These are phyloP conservation scores for Neofusicoccum ribis DNA, from an alignment of 2,329 filamentous ascomycete genomes.

Conservation along the genomic window DNA sequence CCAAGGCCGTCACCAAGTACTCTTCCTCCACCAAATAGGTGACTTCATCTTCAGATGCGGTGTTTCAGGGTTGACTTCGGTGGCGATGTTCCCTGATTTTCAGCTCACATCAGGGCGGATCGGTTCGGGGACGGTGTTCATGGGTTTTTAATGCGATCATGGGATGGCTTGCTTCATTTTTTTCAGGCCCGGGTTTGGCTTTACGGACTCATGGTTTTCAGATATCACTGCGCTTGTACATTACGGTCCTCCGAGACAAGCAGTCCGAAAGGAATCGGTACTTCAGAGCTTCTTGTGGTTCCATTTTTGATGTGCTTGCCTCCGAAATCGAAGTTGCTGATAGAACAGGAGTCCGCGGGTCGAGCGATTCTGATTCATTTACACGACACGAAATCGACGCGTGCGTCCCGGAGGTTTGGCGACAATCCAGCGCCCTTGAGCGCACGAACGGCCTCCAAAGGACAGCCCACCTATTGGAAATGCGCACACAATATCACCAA, in stretches of 20 bases:
- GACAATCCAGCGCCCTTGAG: background rate
- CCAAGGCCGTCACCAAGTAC: slow-evolving; percentile 99
- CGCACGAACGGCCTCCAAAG: too few species aligned
- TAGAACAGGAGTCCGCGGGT: too few species aligned
- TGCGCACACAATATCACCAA: too few species aligned
- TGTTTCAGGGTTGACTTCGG: slow-evolving; percentile 19
- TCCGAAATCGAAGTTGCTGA: background rate
- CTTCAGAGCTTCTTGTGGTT: background rate
- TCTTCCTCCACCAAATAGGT: slow-evolving; percentile 98
- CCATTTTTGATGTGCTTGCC: background rate
- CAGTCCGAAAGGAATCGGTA: slow-evolving; percentile 38
- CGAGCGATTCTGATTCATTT: background rate
- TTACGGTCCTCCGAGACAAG: slow-evolving; percentile 36
- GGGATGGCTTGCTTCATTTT: slow-evolving; percentile 46
- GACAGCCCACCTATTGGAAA: too few species aligned
- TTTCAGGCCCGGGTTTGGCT: slow-evolving; percentile 30
- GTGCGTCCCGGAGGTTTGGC: background rate
- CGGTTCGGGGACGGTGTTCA: slow-evolving; percentile 32
- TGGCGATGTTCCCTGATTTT: slow-evolving; percentile 21
- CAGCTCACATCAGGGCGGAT: slow-evolving; percentile 19
- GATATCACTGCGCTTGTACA: slow-evolving; percentile 35
- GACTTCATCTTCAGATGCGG: slow-evolving; percentile 18
- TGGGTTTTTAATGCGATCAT: slow-evolving; percentile 55
- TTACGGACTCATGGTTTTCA: slow-evolving; percentile 21
- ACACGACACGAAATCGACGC: background rate